Conservation (phyloP, 2,329 filamentous ascomycete species). For the Coleophoma eucalyptorum region DNA sequence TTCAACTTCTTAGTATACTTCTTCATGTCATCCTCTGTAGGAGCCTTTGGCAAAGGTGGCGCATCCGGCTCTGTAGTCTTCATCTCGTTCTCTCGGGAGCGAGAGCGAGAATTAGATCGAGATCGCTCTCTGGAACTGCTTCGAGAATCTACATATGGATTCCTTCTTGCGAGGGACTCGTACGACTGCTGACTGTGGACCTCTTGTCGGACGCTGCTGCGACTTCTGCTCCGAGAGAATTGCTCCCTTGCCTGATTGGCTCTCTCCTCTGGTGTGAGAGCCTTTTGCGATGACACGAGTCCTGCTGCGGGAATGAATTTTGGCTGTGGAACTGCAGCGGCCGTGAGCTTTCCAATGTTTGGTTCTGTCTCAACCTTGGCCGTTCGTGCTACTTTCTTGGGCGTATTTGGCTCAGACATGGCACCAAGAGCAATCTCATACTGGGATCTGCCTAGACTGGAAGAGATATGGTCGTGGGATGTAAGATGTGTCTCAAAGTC, state of each 20-base stretch:
- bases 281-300: constrained; percentile 9
- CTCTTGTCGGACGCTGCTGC: constrained; percentile 3
- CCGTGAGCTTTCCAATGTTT: neutral
- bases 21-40: constrained; percentile 3
- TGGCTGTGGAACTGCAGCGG: neutral
- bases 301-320: constrained; percentile 9
- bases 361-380: too few species aligned
- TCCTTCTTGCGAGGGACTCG: constrained; percentile 6
- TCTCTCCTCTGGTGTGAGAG: constrained; percentile 13
- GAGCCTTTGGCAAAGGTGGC: constrained; percentile 4
- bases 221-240: constrained; percentile 6
- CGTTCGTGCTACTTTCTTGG: neutral
- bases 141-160: constrained; percentile 5
- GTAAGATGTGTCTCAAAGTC: constrained; percentile 22
- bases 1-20: constrained; percentile 1
- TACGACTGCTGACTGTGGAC: constrained; percentile 8
- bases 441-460: constrained; percentile 16
- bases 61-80: constrained; percentile 1
- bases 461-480: constrained; percentile 13
- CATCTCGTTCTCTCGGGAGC: neutral
- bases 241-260: constrained; percentile 11
- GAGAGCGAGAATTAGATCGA: neutral
- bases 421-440: constrained; percentile 15
- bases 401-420: neutral
- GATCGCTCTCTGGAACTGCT: constrained; percentile 1